Base-by-base conservation (phyloP, 2,329 filamentous ascomycete genomes). In the Arthroderma sp. region DNA sequence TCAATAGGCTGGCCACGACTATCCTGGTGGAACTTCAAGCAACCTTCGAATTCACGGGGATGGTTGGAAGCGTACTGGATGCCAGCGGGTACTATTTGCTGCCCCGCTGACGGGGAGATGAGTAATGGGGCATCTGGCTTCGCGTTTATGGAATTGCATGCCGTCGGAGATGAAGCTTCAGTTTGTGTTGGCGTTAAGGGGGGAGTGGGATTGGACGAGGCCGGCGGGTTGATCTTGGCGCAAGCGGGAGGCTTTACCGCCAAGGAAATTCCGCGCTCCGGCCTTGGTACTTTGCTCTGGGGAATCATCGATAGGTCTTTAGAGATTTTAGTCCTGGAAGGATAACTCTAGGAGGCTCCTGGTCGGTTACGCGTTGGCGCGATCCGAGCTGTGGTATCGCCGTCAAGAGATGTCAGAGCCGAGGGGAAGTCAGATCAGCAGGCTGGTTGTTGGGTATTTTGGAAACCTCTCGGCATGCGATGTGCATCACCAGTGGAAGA, bases 161-260 rank as follows among this genome's bases (percentile, higher is more conserved):
- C 40, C 38, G 49, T 39, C 30, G 42, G 44, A 36, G 46, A 42
- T 6, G 43, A 40, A 31, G 32, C 44, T 11, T 48, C 48, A 36
- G 56, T 48, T 28, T 53, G 54, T 11, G 56, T 58, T 36, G 62
- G 62, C 4, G 62, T 63, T 7, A 64, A 54, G 6, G 62, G 62
- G 30, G 62, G 62, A 9, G 61, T 64, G 36, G 62, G 55, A 40
- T 48, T 46, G 3, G 49, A 46, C 39, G 40, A 38, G 2, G 43
- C 11, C 29, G 31, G 38, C n/a, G 43, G 48, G 22, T 45, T 41
- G 36, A 29, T 33, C 42, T 43, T 50, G 39, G 47, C 43, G 42
- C 42, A 38, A 15, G 38, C 22, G 39, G 46, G 42, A 42, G 45
- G 40, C 34, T 48, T 45, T 22, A 53, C 31, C 38, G 37, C 44